Evolutionary conservation across 768 basidiomycete species (phyloP).

Genomic region (Russula abietina): DNA sequence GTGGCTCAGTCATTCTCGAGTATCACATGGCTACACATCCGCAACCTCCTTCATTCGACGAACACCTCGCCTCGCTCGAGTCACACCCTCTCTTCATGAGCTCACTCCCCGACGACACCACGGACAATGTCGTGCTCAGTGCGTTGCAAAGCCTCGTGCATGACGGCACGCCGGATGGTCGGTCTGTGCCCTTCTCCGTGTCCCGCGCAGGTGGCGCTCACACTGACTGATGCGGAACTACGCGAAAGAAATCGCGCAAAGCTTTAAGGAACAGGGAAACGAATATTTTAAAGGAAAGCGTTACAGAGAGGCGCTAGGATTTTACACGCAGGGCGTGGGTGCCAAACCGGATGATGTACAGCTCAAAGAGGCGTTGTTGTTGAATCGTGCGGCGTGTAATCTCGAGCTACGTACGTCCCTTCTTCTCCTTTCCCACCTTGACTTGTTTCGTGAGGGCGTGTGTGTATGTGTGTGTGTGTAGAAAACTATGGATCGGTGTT

Average conservation of each 20-base stretch:
- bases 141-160: conserved; percentile 82
- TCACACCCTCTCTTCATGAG: conserved; percentile 90
- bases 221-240: background rate
- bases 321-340: conserved; percentile 88
- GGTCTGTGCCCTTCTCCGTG: conserved; percentile 31
- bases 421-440: background rate
- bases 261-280: conserved; percentile 95
- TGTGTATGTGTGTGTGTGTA: too few relatives aligned
- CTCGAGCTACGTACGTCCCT: conserved; percentile 66
- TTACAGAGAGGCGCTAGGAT: conserved; percentile 78
- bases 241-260: conserved; percentile 71
- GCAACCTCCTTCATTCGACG: conserved; percentile 30
- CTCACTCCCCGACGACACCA: conserved; percentile 62
- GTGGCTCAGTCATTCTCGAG: background rate
- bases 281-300: conserved; percentile 87
- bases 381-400: conserved; percentile 92
- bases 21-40: background rate
- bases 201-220: background rate
- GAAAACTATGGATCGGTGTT: conserved; percentile 88
- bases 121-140: conserved; percentile 60
- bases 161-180: conserved; percentile 93
- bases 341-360: conserved; percentile 62
- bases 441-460: background rate
- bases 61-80: conserved; percentile 47
- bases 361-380: conserved; percentile 62